phyloP scores from a whole-genome alignment of 352 stramenopile species.

The Pythium plurisporium region DNA sequence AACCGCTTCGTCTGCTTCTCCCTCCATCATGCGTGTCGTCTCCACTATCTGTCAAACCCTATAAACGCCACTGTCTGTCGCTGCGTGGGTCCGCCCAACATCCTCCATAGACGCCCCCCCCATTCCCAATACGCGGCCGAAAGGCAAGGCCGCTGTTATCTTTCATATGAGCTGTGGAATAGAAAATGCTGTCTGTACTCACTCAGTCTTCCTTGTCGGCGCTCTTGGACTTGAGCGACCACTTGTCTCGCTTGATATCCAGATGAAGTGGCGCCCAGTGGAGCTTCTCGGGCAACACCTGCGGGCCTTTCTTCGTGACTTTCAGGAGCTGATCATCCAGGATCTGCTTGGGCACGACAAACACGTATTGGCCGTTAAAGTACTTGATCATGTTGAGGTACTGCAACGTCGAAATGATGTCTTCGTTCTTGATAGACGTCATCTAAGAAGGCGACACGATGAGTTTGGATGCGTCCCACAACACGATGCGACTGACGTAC shows the following conservation, averaged over 20 bases:
- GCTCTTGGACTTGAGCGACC: conserved; percentile 74
- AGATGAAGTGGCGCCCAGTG: conserved; percentile 80
- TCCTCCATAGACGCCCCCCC: background rate
- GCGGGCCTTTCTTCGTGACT: conserved; percentile 70
- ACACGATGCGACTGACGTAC: conserved; percentile 31
- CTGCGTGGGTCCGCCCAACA: too few relatives aligned
- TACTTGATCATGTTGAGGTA: conserved; percentile 98
- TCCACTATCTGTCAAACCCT: background rate
- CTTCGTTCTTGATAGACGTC: conserved; percentile 94
- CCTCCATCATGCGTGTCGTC: background rate
- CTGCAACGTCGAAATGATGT: conserved; percentile 98
- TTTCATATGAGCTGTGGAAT: background rate
- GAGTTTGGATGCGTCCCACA: too few relatives aligned
- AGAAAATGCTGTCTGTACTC: background rate
- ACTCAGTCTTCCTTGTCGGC: conserved; percentile 66
- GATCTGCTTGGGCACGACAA: conserved; percentile 91
- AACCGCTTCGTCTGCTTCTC: conserved; percentile 1
- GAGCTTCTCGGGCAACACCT: conserved; percentile 70
- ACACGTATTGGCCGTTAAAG: conserved; percentile 98
- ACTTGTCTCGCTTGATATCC: conserved; percentile 86
- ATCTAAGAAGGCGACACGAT: conserved; percentile 17
- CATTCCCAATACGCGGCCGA: background rate
- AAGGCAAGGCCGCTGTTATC: background rate
- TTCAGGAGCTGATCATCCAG: conserved; percentile 84
- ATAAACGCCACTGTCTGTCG: background rate